Evolutionary conservation across 2,329 filamentous ascomycete genomes (phyloP), one percentile per base, ranked within the genome.

Genomic region (Alternaria sp.): DNA sequence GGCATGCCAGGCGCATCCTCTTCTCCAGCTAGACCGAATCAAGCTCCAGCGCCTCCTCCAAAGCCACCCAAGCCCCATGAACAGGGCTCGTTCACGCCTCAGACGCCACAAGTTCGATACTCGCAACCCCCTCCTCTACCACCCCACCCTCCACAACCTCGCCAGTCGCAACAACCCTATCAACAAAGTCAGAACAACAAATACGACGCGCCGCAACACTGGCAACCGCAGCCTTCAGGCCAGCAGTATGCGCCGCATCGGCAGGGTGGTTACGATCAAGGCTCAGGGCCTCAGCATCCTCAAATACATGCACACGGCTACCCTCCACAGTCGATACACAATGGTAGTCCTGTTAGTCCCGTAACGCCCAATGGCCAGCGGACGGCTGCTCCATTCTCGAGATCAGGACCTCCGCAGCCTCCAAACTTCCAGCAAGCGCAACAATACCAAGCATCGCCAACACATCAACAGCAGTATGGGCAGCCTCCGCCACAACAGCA

Each of bases 61-160:
- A 78, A 81, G 58, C 80, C 88, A 0, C 87, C 74, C 2, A 77
- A 78, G 45, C 74, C 75, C 4, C 65, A 71, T 33, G 72, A 76
- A 42, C 62, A 72, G 49, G 62, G 62, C 55, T 56, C 58, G 24
- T 63, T 66, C 8, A 71, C 61, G 10, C 66, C 70, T 7, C 71
- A 68, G 31, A 60, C 68, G 23, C 66, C 67, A 44, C 67, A 62
- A 5, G 67, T 70, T 42, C 61, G 72, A 52, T 74, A 76, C 48
- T 65, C 66, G 56, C 60, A 71, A 51, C 58, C 79, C 67, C 70
- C 68, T 66, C 60, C 72, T 59, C 50, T 77, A 54, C 60, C 80
- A 67, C 74, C 75, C 63, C 70, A 70, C 45, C 51, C 71, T 60
- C 56, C 74, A 68, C 61, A 75, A 57, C 58, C 72, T 59, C 17